Conservation (phyloP, 345 rosid species). For the Hypericum androsaemum region DNA sequence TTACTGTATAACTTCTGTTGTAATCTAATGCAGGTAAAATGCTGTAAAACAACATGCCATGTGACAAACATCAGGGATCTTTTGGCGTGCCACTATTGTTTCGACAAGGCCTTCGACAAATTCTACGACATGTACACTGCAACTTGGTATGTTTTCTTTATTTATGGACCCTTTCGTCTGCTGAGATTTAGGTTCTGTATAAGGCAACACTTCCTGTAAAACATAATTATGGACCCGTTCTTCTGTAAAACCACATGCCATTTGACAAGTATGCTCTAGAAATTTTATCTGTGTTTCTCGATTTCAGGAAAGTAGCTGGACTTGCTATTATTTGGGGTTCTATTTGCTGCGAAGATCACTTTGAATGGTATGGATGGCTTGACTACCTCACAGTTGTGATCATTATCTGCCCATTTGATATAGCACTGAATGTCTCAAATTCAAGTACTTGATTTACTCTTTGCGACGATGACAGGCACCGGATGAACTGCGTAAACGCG, state of each 20-base stretch:
- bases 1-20: slow-evolving; percentile 6
- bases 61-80: slow-evolving; percentile 57
- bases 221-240: neutral
- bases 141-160: slow-evolving; percentile 38
- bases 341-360: slow-evolving; percentile 67
- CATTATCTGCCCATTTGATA: neutral
- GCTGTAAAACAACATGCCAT: slow-evolving; percentile 64
- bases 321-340: slow-evolving; percentile 48
- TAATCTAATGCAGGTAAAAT: slow-evolving; percentile 42
- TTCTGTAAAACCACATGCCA: too few relatives aligned
- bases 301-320: slow-evolving; percentile 47
- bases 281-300: neutral
- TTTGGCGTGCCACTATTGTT: slow-evolving; percentile 56
- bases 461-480: slow-evolving; percentile 36
- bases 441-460: neutral
- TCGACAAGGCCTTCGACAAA: slow-evolving; percentile 60
- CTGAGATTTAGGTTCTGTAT: too few relatives aligned
- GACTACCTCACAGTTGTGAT: neutral
- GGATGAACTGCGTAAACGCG: slow-evolving; percentile 51
- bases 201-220: neutral
- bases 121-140: slow-evolving; percentile 62
- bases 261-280: too few relatives aligned
- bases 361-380: slow-evolving; percentile 35
- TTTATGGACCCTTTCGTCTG: neutral
- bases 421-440: too few relatives aligned